Conservation (phyloP, 768 basidiomycete genomes). For the Heimioporus sp. region DNA sequence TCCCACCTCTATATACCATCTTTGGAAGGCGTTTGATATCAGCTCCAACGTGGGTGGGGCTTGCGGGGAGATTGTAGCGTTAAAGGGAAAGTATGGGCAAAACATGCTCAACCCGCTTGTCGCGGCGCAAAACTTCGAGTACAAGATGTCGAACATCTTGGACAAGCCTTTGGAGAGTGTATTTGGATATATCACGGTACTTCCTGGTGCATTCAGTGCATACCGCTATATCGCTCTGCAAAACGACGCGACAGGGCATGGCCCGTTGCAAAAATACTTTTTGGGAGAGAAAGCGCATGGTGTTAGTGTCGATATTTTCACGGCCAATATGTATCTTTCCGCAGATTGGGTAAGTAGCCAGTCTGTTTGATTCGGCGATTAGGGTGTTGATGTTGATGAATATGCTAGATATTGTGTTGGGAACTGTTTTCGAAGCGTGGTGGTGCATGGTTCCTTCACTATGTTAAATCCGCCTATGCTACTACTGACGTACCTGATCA, state of each 20-base stretch:
- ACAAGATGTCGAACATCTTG: slow-evolving; percentile 91
- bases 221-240: slow-evolving; percentile 90
- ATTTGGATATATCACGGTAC: slow-evolving; percentile 92
- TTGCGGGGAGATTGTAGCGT: slow-evolving; percentile 93
- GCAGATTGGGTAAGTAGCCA: slow-evolving; percentile 66
- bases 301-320: slow-evolving; percentile 86
- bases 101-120: slow-evolving; percentile 84
- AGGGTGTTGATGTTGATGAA: neutral
- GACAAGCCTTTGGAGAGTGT: slow-evolving; percentile 89
- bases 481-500: slow-evolving; percentile 93
- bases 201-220: slow-evolving; percentile 91
- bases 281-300: slow-evolving; percentile 94
- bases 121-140: slow-evolving; percentile 92
- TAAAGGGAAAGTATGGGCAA: slow-evolving; percentile 80
- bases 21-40: slow-evolving; percentile 95
- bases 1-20: slow-evolving; percentile 84
- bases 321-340: slow-evolving; percentile 94
- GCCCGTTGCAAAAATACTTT: slow-evolving; percentile 95
- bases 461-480: slow-evolving; percentile 92
- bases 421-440: slow-evolving; percentile 95
- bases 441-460: slow-evolving; percentile 90
- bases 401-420: slow-evolving; percentile 84
- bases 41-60: slow-evolving; percentile 90
- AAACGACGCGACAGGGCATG: slow-evolving; percentile 80
- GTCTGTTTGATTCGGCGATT: neutral